Conservation (phyloP, 2,329 filamentous ascomycete genomes). For the Verticillium isaacii region DNA sequence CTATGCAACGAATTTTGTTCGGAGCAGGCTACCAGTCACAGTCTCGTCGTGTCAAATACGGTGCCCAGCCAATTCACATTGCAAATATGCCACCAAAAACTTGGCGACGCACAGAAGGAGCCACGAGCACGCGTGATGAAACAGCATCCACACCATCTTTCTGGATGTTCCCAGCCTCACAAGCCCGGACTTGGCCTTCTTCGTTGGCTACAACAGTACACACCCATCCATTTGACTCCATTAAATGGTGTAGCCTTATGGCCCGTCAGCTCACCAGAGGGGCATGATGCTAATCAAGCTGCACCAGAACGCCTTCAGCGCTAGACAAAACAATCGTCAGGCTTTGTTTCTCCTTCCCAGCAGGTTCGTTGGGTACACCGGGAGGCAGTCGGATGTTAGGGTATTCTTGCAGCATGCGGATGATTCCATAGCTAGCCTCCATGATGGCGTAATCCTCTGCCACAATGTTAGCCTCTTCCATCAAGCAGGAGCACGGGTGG, state of each 20-base stretch:
- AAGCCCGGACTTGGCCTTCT: no score
- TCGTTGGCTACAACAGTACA: no score
- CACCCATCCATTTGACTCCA: no score
- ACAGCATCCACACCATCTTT: no score
- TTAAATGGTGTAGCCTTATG: no score
- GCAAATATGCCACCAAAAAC: no score
- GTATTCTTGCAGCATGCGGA: constrained; percentile 15
- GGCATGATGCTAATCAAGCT: neutral
- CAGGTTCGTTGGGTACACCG: constrained; percentile 12
- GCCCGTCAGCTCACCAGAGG: no score
- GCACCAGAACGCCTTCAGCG: neutral
- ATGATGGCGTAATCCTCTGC: constrained; percentile 18
- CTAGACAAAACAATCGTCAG: constrained; percentile 12
- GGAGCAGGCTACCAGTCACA: neutral
- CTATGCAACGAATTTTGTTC: neutral
- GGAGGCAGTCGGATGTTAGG: constrained; percentile 14
- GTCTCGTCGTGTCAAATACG: neutral
- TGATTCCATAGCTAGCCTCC: constrained; percentile 16
- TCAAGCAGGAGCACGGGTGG: neutral
- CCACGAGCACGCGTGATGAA: no score
- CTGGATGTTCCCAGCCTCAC: no score
- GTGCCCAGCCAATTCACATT: neutral
- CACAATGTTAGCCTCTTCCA: constrained; percentile 3
- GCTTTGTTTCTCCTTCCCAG: constrained; percentile 17
- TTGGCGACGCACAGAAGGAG: no score